Base-by-base conservation (phyloP, 2,329 filamentous ascomycete genomes). In the Diplodia intermedia region DNA sequence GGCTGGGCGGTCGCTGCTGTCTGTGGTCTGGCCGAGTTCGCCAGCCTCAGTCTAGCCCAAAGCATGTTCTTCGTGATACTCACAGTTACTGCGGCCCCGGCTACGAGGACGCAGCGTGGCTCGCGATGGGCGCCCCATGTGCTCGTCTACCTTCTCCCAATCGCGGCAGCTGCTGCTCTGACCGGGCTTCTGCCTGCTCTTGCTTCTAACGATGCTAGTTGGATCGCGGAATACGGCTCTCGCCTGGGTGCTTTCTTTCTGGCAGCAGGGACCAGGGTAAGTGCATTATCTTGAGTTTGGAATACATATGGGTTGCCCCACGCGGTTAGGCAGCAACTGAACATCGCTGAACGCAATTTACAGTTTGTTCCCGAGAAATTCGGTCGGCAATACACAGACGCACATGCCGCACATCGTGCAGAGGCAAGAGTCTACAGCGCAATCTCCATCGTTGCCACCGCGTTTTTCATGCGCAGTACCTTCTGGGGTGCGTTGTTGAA, bases 51-150 rank as follows among this genome's bases (percentile, higher is more conserved):
- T 0, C 89, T 86, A 71, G 86, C 87, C 2, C 85, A 88, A 75
- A 89, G 88, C 71, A 77, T 90, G 36, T 90, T 90, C 78, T 88
- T 86, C 72, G 73, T 89, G 11, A 83, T 85, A 8, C 78, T 89
- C 33, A 78, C 89, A 11, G 81, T 88, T 31, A 87, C 85, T 0
- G 86, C 86, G 0, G 74, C 84, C 5, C 84, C 86, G 23, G 77
- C 72, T 68, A 73, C 62, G 55, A 76, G 69, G 38, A 56, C 50
- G 50, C 74, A 68, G 70, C 74, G 69, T 54, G 78, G 72, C 71
- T 74, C 69, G 61, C 75, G 81, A 76, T 70, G 71, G 69, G 74
- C 76, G 1, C 78, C 78, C 1, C 74, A 75, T 49, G 72, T 76
- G 1, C 68, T 68, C 26, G 71, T 79, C 2, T 77, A 78, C 62